Evolutionary conservation across 345 rosid species (phyloP), one percentile per base, ranked within the genome.

Genomic region (Nephelium lappaceum): DNA sequence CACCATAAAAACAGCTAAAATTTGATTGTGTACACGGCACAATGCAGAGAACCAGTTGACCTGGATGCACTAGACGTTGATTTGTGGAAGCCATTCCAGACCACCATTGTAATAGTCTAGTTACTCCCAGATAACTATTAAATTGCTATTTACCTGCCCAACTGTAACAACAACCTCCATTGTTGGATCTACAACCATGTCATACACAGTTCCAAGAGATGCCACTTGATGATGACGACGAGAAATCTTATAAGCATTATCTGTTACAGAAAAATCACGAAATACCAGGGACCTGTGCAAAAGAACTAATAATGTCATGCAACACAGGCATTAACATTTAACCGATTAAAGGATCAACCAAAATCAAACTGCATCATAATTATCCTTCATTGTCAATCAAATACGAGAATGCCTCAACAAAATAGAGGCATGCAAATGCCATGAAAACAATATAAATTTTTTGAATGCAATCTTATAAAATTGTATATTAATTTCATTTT

Each of bases 161-260:
- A 92, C 98, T 7, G 97, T 89, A 74, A 92, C 87, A 73, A 86
- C 98, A 83, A 84, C 82, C 66, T 86, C 85, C 84, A 83, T 81
- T 78, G 81, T 83, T 78, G 88, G 90, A 85, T 92, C 98, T 78
- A 91, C 71, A 83, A 88, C 91, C 95, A 93, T 89, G 86, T 93
- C 97, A 81, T 88, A 90, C 42, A 93, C 88, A 65, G 91, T 92
- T 85, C 97, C 98, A 65, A 83, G 82, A 82, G 95, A 93, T 68
- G 91, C 92, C 86, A 80, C 76, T 85, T 85, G 93, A 75, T 88
- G 90, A 78, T 88, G 88, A 84, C 90, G 87, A 71, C 88, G 90
- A 55, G 80, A 87, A 83, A 86, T 77, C 69, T 80, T 85, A 67
- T 73, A 83, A 67, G 79, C 79, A 71, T 78, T 76, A 36, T 79